Evolutionary conservation across 2,329 filamentous ascomycete genomes (phyloP), one percentile per base, ranked within the genome.

Genomic region (Neofusicoccum kwambonambiense): DNA sequence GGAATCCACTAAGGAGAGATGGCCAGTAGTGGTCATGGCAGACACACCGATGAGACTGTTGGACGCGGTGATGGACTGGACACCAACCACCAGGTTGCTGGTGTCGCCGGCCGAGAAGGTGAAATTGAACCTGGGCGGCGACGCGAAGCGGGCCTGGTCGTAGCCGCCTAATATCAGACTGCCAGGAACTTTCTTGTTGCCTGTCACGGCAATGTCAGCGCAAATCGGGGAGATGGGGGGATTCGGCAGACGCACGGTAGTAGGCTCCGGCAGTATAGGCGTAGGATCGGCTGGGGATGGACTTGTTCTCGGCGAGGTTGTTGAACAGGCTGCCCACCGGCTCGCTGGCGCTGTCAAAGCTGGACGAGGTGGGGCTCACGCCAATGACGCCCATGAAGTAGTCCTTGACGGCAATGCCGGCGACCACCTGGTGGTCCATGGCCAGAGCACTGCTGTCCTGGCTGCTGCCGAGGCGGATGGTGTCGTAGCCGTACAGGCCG

Each of bases 91-190:
- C 22, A 73, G 69, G 19, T 76, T 68, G 22, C 70, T 70, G 2
- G 70, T 72, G 11, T 69, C 68, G 51, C 73, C 72, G 2, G 37
- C 35, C 15, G 54, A 47, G 15, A 65, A 65, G 3, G 42, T 56
- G 22, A 76, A 74, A 31, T 69, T 67, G 1, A 73, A 68, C 17
- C 66, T 64, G 54, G 72, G 73, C 4, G 72, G 64, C n/a, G 65
- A 64, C 15, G 66, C 72, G 66, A 79, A 75, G n/a, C 78, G 74
- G 1, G 74, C 73, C 17, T 72, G 69, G 68, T 81, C 79, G 64
- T 79, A 81, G 11, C 79, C 79, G 15, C 79, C 79, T 8, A 81
- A 66, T 3, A 77, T 74, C 27, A 80, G 70, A 51, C 70, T 78
- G 7, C 75, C 76, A 45, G 73, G 71, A 1, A 75, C 73, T 1